Base-by-base conservation (phyloP, 2,329 filamentous ascomycete genomes). In the Thermoascus crustaceus region DNA sequence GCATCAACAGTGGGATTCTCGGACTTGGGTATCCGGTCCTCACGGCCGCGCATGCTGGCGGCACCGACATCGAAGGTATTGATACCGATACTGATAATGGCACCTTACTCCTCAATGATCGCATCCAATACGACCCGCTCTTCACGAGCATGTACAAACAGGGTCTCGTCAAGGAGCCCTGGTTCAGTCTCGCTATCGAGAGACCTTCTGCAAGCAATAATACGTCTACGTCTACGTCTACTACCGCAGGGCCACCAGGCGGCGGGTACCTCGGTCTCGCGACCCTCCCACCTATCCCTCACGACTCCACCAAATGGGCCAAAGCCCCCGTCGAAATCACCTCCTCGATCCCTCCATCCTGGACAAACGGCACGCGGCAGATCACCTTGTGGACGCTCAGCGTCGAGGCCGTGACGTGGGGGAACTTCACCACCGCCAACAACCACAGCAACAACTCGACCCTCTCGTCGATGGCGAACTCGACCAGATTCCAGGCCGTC, bases 1-100 rank as follows among this genome's bases (percentile, higher is more conserved):
- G 55, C 1, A 50, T 60, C 13, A 65, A 66, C 1, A 65, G 62
- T 17, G 72, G 73, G 2, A 50, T 75, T 2, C 44, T 76, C 3
- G 73, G 72, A 1, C 57, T 76, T 8, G 69, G 60, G 1, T 75
- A 71, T 45, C 64, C 68, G 5, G 55, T 61, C 9, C 45, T 73
- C 26, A 73, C 70, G 1, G 64, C 61, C 14, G 59, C 64, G 2
- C 52, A 58, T 20, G 42, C 45, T 4, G 45, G 36, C 11, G n/a
- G n/a, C n/a, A n/a, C n/a, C n/a, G n/a, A n/a, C n/a, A n/a, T n/a
- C n/a, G n/a, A n/a, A n/a, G n/a, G n/a, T n/a, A n/a, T n/a, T n/a
- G n/a, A n/a, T n/a, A 46, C 43, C 13, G 27, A 40, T 17, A 34
- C 40, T 4, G 33, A 35, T 29, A 51, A 53, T 22, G 41, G 27